Conservation (phyloP, 257 asterid genomes). For the Orobanche coerulescens region DNA sequence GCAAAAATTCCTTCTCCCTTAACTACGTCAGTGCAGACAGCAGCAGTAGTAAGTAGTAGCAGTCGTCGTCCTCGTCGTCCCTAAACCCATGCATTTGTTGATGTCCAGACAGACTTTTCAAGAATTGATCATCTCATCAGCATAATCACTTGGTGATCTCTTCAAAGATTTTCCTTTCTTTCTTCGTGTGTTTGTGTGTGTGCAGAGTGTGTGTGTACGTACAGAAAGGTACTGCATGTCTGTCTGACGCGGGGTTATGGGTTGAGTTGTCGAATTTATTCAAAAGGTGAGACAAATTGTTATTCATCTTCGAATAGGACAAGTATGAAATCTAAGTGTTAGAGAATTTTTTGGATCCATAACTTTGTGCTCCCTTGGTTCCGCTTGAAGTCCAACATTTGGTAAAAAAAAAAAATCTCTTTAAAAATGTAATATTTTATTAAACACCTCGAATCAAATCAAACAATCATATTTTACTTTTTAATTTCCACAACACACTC, state of each 20-base stretch:
- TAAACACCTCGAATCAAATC: too few relatives aligned
- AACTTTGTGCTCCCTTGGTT: too few relatives aligned
- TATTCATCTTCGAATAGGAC: conserved; percentile 22
- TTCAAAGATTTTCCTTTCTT: background rate
- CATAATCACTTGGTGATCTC: background rate
- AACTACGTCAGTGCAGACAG: background rate
- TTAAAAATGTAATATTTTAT: too few relatives aligned
- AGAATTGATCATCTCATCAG: background rate
- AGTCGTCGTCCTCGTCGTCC: too few relatives aligned
- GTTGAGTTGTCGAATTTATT: conserved; percentile 14
- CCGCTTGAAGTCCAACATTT: too few relatives aligned
- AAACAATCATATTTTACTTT: too few relatives aligned
- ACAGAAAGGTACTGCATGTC: conserved; percentile 3
- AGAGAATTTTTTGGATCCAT: too few relatives aligned
- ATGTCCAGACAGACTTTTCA: background rate
- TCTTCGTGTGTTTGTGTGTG: background rate
- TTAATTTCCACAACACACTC: too few relatives aligned
- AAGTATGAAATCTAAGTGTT: conserved; percentile 14
- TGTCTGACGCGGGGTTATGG: conserved; percentile 13
- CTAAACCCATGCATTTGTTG: too few relatives aligned
- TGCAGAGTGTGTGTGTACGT: conserved; percentile 3
- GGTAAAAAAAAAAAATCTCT: too few relatives aligned
- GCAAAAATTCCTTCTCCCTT: background rate
- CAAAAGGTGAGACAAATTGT: conserved; percentile 33
- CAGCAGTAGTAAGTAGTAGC: background rate